phyloP scores from a whole-genome alignment of 495 filamentous ascomycete species.

The Xylaria telfairii region DNA sequence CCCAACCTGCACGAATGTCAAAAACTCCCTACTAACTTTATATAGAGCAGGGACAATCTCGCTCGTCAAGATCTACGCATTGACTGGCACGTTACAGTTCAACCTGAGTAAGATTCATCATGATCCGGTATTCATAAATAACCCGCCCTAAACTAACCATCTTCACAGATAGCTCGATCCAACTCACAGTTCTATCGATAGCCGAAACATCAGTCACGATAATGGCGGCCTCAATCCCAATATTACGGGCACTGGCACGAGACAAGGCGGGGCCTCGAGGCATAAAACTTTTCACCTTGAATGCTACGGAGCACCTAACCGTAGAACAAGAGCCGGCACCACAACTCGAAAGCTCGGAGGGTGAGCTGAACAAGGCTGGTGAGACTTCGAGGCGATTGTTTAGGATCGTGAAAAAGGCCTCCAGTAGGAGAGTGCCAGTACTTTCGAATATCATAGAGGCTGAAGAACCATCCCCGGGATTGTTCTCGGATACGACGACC shows the following conservation, averaged over 20 bases:
- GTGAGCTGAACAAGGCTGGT: not conserved
- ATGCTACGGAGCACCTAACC: constrained; percentile 12
- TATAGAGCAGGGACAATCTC: constrained; percentile 33
- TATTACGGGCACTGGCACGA: constrained; percentile 39
- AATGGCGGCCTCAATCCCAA: constrained; percentile 41
- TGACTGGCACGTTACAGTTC: constrained; percentile 35
- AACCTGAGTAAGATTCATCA: constrained; percentile 6
- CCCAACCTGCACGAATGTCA: not conserved
- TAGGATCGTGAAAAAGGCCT: not conserved
- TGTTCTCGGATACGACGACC: not conserved
- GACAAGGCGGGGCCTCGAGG: constrained; percentile 19
- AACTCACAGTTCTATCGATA: constrained; percentile 36
- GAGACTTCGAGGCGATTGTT: not conserved
- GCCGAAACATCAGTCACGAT: constrained; percentile 43
- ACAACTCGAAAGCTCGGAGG: not conserved
- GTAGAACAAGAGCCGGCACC: not conserved
- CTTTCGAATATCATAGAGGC: constrained; percentile 18
- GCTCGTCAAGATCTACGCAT: constrained; percentile 39
- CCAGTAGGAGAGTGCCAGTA: not conserved
- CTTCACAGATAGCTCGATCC: constrained; percentile 24
- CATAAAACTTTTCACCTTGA: constrained; percentile 14
- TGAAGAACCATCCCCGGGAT: not conserved
- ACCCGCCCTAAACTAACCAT: not conserved
- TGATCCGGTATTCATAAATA: too few species aligned
- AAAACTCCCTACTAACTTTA: constrained; percentile 11